Conservation (phyloP, 306 rosid genomes). For the Alnus rubra region DNA sequence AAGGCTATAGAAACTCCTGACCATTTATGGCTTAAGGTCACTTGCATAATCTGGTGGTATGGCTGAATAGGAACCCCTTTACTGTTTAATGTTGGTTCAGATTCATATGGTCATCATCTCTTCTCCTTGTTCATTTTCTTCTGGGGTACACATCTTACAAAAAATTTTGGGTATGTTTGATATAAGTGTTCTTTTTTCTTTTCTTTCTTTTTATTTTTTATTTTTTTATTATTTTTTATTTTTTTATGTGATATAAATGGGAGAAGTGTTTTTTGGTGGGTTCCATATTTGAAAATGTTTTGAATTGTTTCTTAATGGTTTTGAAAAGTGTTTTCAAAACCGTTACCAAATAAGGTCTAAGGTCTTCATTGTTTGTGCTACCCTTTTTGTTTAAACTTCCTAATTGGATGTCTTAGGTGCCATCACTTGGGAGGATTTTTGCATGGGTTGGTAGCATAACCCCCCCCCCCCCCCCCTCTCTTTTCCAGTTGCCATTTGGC, state of each 20-base stretch:
- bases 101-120: background rate
- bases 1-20: background rate
- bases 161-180: too few relatives aligned
- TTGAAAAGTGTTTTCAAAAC: too few relatives aligned
- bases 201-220: too few relatives aligned
- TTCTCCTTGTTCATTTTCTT: background rate
- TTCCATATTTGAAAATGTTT: too few relatives aligned
- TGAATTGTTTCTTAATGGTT: too few relatives aligned
- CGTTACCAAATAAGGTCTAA: too few relatives aligned
- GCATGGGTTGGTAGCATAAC: background rate
- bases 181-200: too few relatives aligned
- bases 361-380: background rate
- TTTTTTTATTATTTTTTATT: too few relatives aligned
- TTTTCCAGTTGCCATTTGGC: background rate
- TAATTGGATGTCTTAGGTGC: background rate
- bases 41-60: background rate
- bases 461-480: background rate
- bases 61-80: conserved; percentile 1
- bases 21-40: background rate
- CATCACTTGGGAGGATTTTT: background rate
- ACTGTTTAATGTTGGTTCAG: background rate
- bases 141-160: background rate
- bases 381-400: background rate
- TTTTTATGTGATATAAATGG: too few relatives aligned
- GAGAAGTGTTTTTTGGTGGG: too few relatives aligned